Evolutionary conservation across 2,329 filamentous ascomycete species (phyloP).

Genomic region (Phyllosticta paracitricarpa): DNA sequence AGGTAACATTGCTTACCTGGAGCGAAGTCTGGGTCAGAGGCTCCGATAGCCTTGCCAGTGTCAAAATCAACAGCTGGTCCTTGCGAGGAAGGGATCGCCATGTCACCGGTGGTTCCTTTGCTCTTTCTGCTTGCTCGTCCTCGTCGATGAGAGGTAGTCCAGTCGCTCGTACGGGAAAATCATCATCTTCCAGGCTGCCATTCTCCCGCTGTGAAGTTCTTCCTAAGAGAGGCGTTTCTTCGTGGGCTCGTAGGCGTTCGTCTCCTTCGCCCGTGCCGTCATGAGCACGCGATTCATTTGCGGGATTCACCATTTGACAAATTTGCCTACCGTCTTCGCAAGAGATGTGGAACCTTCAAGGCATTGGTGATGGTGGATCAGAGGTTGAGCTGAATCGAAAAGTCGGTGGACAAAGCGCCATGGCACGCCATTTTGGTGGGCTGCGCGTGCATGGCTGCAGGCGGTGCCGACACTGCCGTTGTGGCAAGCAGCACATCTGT

Average conservation of each 20-base stretch:
- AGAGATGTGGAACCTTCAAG: background rate
- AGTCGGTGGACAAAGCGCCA: background rate
- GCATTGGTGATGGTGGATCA: background rate
- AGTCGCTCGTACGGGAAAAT: background rate
- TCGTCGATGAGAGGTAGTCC: slow-evolving; percentile 1
- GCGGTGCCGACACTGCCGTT: background rate
- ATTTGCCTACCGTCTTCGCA: background rate
- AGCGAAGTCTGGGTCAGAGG: slow-evolving; percentile 63
- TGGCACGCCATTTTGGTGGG: background rate
- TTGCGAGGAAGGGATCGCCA: slow-evolving; percentile 70
- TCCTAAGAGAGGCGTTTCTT: background rate
- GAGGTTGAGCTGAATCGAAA: background rate
- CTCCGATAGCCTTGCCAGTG: slow-evolving; percentile 69
- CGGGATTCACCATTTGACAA: background rate
- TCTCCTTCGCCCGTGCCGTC: background rate
- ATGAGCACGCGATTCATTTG: too few species aligned
- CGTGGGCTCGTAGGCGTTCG: background rate
- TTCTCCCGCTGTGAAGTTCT: background rate
- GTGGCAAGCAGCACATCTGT: background rate
- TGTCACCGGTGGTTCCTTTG: slow-evolving; percentile 43
- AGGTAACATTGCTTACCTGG: slow-evolving; percentile 10
- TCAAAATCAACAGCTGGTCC: slow-evolving; percentile 66
- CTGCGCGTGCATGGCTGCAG: background rate
- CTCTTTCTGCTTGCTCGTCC: slow-evolving; percentile 7
- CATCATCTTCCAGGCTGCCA: background rate